Percentiles rank a stretch among this genome's conserved stretches.
Evolutionary conservation across 2,329 filamentous ascomycete genomes (phyloP).

Genomic region (Thielaviopsis ethacetica): DNA sequence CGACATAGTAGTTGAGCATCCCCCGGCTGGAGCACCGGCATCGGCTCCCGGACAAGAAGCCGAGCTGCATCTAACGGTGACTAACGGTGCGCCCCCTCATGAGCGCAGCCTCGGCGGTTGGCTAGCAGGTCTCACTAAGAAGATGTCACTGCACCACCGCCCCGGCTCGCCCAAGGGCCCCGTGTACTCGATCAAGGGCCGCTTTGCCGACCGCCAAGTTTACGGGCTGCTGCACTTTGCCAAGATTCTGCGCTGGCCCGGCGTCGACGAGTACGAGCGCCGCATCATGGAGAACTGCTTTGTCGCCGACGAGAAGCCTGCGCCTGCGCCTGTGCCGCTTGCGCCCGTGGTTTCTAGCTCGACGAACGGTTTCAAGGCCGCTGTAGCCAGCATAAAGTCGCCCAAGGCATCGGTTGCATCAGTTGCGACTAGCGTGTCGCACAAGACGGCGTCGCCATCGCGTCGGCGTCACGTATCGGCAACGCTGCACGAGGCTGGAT

Average conservation of each 20-base stretch:
- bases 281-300: constrained; percentile 31
- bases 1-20: constrained; percentile 32
- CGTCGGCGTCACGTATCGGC: constrained; percentile 39
- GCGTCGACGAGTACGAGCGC: constrained; percentile 34
- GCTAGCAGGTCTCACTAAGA: constrained; percentile 41
- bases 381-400: background rate
- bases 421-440: background rate
- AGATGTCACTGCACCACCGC: constrained; percentile 24
- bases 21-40: constrained; percentile 8
- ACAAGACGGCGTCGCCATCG: constrained; percentile 16
- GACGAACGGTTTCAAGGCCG: background rate
- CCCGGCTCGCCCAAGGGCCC: constrained; percentile 17
- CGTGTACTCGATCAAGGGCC: constrained; percentile 36
- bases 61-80: constrained; percentile 13
- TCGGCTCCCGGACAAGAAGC: constrained; percentile 5
- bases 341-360: background rate
- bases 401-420: background rate
- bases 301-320: constrained; percentile 6
- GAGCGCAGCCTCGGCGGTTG: constrained; percentile 24
- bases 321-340: background rate
- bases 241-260: constrained; percentile 44
- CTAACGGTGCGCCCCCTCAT: constrained; percentile 14
- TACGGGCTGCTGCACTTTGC: constrained; percentile 48
- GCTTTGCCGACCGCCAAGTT: constrained; percentile 41
- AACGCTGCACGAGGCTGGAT: constrained; percentile 41